phyloP scores from a whole-genome alignment of 2,329 filamentous ascomycete genomes.

The Aspergillus bombycis region DNA sequence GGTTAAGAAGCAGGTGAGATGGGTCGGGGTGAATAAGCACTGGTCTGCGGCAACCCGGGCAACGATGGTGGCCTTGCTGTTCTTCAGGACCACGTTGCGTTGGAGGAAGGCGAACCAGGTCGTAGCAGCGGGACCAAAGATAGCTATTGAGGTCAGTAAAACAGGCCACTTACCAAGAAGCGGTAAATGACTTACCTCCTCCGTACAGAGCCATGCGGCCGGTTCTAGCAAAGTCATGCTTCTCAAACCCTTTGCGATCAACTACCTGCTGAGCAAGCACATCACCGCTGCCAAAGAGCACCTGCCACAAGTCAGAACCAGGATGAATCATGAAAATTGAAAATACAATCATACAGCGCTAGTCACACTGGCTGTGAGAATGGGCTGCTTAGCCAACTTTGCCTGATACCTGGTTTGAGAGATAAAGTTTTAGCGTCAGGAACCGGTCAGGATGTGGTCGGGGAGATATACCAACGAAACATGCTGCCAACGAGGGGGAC shows the following conservation, averaged over 20 bases:
- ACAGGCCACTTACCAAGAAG: background rate
- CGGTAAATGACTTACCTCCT: conserved; percentile 42
- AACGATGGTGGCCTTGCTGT: conserved; percentile 68
- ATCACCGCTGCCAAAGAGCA: conserved; percentile 93
- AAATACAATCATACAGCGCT: conserved; percentile 62
- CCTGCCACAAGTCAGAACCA: conserved; percentile 39
- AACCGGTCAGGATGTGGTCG: conserved; percentile 1
- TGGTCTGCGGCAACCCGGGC: conserved; percentile 83
- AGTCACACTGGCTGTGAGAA: conserved; percentile 88
- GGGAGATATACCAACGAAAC: conserved; percentile 40
- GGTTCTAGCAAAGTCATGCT: conserved; percentile 66
- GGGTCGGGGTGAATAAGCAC: conserved; percentile 77
- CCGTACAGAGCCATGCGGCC: conserved; percentile 54
- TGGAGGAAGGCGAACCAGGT: conserved; percentile 85
- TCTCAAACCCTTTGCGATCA: conserved; percentile 74
- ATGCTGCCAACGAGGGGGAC: conserved; percentile 24
- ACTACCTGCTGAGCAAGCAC: conserved; percentile 87
- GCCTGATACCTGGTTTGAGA: conserved; percentile 73
- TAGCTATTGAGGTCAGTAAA: conserved; percentile 41
- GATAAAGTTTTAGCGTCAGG: conserved; percentile 20
- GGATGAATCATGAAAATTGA: background rate
- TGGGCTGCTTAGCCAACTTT: conserved; percentile 75
- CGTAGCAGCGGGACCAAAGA: conserved; percentile 87
- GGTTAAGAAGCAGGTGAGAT: conserved; percentile 78
- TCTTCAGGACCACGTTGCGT: conserved; percentile 66